phyloP scores from a whole-genome alignment of 139 green algal species.

The Chloropicon primus region DNA sequence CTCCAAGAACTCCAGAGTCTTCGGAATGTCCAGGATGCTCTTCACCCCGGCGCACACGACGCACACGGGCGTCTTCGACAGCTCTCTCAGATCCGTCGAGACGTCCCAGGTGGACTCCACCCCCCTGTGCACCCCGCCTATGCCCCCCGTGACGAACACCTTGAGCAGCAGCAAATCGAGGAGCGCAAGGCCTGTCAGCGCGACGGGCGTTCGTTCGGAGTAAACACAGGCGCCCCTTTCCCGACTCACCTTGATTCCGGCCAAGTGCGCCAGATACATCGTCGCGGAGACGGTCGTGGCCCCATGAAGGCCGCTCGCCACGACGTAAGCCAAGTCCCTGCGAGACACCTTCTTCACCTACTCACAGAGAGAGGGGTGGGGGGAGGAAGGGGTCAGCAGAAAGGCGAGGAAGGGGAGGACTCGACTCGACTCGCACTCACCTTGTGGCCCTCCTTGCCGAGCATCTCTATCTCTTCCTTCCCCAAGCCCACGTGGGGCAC shows the following conservation, averaged over 20 bases:
- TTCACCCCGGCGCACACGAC: conserved; percentile 96
- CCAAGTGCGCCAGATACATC: conserved; percentile 68
- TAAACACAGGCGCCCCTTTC: too few species aligned
- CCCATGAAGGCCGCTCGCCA: conserved; percentile 46
- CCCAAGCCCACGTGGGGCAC: conserved; percentile 43
- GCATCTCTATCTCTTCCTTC: conserved; percentile 35
- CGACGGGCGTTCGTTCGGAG: too few species aligned
- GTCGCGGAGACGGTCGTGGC: conserved; percentile 91
- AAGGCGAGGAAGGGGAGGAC: background rate
- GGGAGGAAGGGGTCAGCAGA: background rate
- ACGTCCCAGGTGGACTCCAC: conserved; percentile 76
- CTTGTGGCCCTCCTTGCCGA: conserved; percentile 33
- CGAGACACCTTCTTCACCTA: conserved; percentile 54
- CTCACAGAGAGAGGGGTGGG: background rate
- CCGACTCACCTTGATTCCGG: conserved; percentile 71
- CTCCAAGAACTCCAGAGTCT: conserved; percentile 88
- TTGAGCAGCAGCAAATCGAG: too few species aligned
- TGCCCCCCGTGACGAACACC: conserved; percentile 67
- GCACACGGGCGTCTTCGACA: conserved; percentile 70
- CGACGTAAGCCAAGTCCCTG: conserved; percentile 60
- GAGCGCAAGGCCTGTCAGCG: too few species aligned
- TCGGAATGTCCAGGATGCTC: conserved; percentile 86
- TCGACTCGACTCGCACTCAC: too few species aligned
- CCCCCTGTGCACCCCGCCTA: conserved; percentile 67
- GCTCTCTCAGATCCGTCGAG: conserved; percentile 73